Evolutionary conservation across 2,329 filamentous ascomycete genomes (phyloP).

Genomic region (Orbilia quercus): DNA sequence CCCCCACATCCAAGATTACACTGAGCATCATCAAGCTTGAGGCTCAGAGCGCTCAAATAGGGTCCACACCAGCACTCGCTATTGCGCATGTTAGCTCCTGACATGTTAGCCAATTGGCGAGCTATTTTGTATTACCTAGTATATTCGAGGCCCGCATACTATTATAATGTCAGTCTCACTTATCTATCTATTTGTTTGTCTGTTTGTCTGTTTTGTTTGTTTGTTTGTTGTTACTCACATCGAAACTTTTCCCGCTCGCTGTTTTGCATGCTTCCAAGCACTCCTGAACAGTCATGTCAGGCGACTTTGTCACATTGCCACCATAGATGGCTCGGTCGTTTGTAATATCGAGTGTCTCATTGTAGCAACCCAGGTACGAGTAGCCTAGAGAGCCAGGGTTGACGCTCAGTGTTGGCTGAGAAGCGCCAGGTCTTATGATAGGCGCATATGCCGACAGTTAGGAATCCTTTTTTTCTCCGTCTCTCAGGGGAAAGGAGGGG

Average conservation of each 20-base stretch:
- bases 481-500: neutral
- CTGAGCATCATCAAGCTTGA: slow-evolving; percentile 65
- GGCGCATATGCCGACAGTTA: neutral
- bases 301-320: slow-evolving; percentile 64
- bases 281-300: slow-evolving; percentile 67
- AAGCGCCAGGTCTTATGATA: slow-evolving; percentile 17
- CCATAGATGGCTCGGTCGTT: slow-evolving; percentile 66
- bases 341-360: slow-evolving; percentile 68
- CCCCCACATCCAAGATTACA: slow-evolving; percentile 70
- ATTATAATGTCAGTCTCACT: slow-evolving; percentile 6
- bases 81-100: slow-evolving; percentile 6
- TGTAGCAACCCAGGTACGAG: slow-evolving; percentile 70
- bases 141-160: slow-evolving; percentile 70
- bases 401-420: slow-evolving; percentile 15
- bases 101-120: no score
- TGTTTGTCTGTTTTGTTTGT: no score
- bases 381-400: slow-evolving; percentile 61
- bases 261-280: slow-evolving; percentile 69
- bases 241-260: neutral
- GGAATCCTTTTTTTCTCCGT: neutral
- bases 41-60: slow-evolving; percentile 66
- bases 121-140: slow-evolving; percentile 62
- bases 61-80: slow-evolving; percentile 73
- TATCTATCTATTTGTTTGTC: no score
- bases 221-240: slow-evolving; percentile 32